A percentile compares a stretch with the other conserved stretches of the same genome.
Conservation (phyloP, 1,284 basidiomycete species). For the Austroboletus niveus region DNA sequence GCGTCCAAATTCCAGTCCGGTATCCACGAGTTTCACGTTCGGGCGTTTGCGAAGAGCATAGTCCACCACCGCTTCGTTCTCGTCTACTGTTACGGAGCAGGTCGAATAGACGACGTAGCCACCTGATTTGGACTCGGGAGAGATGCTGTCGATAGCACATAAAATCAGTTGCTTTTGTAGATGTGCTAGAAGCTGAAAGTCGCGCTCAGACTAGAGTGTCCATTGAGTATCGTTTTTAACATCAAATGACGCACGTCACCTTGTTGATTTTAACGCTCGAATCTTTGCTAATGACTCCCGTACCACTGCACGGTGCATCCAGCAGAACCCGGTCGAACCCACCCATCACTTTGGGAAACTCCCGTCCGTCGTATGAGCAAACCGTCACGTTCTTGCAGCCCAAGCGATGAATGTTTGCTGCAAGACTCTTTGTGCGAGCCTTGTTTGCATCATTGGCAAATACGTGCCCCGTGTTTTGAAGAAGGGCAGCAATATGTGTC, state of each 20-base stretch:
- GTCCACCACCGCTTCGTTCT: slow-evolving; percentile 98
- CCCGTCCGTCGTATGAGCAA: slow-evolving; percentile 95
- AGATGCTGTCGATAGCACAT: slow-evolving; percentile 96
- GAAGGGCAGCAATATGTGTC: slow-evolving; percentile 92
- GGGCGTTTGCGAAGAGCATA: slow-evolving; percentile 97
- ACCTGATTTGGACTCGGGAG: slow-evolving; percentile 86
- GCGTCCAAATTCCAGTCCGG: slow-evolving; percentile 90
- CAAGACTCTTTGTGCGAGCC: slow-evolving; percentile 91
- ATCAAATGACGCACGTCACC: slow-evolving; percentile 43
- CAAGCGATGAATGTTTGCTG: slow-evolving; percentile 94
- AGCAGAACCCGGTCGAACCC: slow-evolving; percentile 96
- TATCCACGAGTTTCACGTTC: slow-evolving; percentile 93
- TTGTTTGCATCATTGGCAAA: slow-evolving; percentile 99
- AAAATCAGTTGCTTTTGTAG: slow-evolving; percentile 98
- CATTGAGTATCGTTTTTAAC: slow-evolving; percentile 1
- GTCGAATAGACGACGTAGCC: slow-evolving; percentile 98
- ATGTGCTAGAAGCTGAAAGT: slow-evolving; percentile 93
- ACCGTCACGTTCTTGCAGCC: slow-evolving; percentile 99
- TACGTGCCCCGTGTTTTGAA: slow-evolving; percentile 98
- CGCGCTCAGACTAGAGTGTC: slow-evolving; percentile 75
- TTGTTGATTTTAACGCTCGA: slow-evolving; percentile 98
- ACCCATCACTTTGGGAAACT: slow-evolving; percentile 99
- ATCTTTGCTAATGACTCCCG: slow-evolving; percentile 98
- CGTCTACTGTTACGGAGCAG: slow-evolving; percentile 97
- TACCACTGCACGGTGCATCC: slow-evolving; percentile 97